Evolutionary conservation across 2,329 filamentous ascomycete genomes (phyloP).

Genomic region (Leptographium wingfieldii): DNA sequence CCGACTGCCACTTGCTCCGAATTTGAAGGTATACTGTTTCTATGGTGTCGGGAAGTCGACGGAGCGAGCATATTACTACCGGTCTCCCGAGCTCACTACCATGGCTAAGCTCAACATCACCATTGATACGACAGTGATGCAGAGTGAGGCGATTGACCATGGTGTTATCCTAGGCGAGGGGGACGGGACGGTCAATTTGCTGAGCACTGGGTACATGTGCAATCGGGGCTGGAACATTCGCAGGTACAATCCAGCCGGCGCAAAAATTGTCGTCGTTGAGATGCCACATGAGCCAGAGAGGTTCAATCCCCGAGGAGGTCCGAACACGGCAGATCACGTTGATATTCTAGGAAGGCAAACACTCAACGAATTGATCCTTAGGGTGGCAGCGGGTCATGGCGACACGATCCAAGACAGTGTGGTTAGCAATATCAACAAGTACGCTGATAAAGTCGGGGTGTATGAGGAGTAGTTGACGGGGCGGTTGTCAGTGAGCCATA

Average conservation of each 20-base stretch:
- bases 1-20: conserved; percentile 72
- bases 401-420: conserved; percentile 66
- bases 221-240: conserved; percentile 88
- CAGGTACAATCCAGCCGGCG: conserved; percentile 79
- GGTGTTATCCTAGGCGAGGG: conserved; percentile 94
- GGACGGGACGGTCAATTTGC: conserved; percentile 87
- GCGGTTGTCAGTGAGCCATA: not conserved
- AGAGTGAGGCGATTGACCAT: conserved; percentile 52
- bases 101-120: conserved; percentile 60
- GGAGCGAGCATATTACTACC: conserved; percentile 87
- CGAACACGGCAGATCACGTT: conserved; percentile 76
- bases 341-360: conserved; percentile 85
- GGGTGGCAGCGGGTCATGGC: conserved; percentile 75
- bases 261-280: conserved; percentile 74
- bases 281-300: conserved; percentile 95
- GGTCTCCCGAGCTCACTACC: conserved; percentile 49
- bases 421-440: conserved; percentile 69
- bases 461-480: conserved; percentile 43
- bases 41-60: conserved; percentile 92
- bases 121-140: conserved; percentile 53
- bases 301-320: conserved; percentile 68
- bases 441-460: conserved; percentile 73
- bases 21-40: conserved; percentile 92
- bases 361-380: conserved; percentile 80
- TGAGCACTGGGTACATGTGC: conserved; percentile 94